Base-by-base conservation (phyloP, 169 alveolate genomes). In the Plasmodium billcollinsi region DNA sequence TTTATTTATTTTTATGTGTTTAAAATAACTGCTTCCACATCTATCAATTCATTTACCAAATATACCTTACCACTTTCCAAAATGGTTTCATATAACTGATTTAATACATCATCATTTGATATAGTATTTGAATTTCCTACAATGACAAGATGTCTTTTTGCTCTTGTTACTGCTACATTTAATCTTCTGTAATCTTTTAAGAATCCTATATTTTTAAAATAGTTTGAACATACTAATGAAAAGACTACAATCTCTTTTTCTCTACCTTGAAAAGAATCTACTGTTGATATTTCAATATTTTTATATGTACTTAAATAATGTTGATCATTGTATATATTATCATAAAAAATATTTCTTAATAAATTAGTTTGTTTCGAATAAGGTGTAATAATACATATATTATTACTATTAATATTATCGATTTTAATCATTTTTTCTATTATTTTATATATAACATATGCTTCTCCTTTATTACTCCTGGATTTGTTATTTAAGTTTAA, bases 131-230 rank as follows among this genome's bases (percentile, higher is more conserved):
- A 92, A 92, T 95, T 90, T 0, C 98, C 98, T 58, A 95, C 92
- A 54, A 96, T 39, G 39, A 89, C 78, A 73, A 95, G 90, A 24
- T 95, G 97, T 75, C 93, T 91, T 73, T 93, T 93, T 3, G 97
- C 97, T 39, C 98, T 86, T 0, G 97, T 95, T 20, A 96, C 90
- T 6, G 97, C 96, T 12, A 96, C 98, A 83, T 96, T 96, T 69
- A 96, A 93, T 59, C 98, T 93, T 73, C 97, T 93, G 21, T 85
- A 92, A 73, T 96, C 97, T 47, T 52, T 67, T 63, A 96, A 59
- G 91, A 95, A 96, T 1, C 97, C 98, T 1, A 96, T 90, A 52
- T 92, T 88, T 72, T 83, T 93, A 54, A 70, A 71, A 39, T 85
- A 63, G 58, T 80, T 90, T 20, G 92, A 83, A 72, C 90, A 74